These are phyloP conservation scores for Gentiana dahurica DNA, from an alignment of 257 asterid genomes.

Conservation along the genomic window DNA sequence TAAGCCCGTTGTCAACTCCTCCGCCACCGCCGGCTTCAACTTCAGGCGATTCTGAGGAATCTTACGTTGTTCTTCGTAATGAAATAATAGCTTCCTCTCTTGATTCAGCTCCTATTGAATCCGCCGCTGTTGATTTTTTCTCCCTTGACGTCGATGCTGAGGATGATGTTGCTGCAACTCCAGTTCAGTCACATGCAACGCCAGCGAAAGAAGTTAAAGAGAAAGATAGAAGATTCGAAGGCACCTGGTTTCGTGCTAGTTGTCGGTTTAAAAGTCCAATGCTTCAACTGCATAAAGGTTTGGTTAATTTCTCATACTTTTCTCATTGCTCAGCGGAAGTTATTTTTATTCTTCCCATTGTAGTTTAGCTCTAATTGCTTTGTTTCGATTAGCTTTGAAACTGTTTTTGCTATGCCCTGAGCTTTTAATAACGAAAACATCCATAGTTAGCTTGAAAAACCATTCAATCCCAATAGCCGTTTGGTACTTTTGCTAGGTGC, in stretches of 20 bases:
- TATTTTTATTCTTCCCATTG: too few relatives aligned
- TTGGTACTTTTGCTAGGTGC: too few relatives aligned
- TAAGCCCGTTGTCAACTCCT: conserved; percentile 31
- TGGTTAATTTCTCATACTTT: not conserved
- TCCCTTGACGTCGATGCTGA: conserved; percentile 55
- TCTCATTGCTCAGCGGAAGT: too few relatives aligned
- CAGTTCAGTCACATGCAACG: conserved; percentile 15
- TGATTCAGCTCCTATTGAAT: conserved; percentile 40
- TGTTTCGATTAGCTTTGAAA: too few relatives aligned
- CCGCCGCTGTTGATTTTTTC: conserved; percentile 63
- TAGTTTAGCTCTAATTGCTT: too few relatives aligned
- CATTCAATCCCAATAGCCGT: too few relatives aligned
- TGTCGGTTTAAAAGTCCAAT: conserved; percentile 72
- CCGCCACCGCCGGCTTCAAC: conserved; percentile 17
- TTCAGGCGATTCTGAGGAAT: conserved; percentile 25
- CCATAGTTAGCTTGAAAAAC: too few relatives aligned
- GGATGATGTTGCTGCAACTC: conserved; percentile 9
- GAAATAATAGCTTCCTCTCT: conserved; percentile 32
- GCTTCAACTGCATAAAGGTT: conserved; percentile 94
- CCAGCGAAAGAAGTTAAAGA: conserved; percentile 14
- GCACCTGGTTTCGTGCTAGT: conserved; percentile 79
- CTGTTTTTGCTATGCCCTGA: too few relatives aligned
- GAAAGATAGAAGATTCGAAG: conserved; percentile 47
- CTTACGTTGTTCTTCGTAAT: conserved; percentile 61
- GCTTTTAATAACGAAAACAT: too few relatives aligned